A percentile compares a stretch with the other conserved stretches of the same genome.
Evolutionary conservation across 441 rosid species (phyloP).

Genomic region (Corymbia citriodora): DNA sequence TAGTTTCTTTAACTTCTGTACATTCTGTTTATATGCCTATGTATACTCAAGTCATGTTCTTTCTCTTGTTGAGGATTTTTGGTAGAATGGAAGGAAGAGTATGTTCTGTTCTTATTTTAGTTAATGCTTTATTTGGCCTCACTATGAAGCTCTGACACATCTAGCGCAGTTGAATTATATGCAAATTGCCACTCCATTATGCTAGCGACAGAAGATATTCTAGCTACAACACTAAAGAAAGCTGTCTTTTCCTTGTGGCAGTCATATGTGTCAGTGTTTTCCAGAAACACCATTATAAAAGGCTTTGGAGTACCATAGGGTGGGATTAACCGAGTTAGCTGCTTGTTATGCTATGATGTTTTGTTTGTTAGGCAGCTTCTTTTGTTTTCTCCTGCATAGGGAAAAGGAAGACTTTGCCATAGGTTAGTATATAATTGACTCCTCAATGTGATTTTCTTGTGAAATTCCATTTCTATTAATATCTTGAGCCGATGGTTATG

Average conservation of each 20-base stretch:
- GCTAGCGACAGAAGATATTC: not conserved
- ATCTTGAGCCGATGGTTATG: not conserved
- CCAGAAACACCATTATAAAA: not conserved
- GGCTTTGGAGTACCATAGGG: not conserved
- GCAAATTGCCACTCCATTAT: not conserved
- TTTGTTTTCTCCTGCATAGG: not conserved
- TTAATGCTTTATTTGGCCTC: not conserved
- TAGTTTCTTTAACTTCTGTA: conserved; percentile 2
- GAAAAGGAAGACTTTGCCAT: not conserved
- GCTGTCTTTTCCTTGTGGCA: not conserved
- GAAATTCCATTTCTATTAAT: not conserved
- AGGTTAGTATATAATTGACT: not conserved
- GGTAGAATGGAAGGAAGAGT: not conserved
- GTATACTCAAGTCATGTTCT: not conserved
- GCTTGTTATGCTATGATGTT: not conserved
- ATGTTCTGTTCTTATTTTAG: not conserved
- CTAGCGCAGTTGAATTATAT: not conserved
- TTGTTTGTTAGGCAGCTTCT: not conserved
- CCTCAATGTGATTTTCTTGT: not conserved
- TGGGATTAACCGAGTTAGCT: not conserved
- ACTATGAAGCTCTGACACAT: not conserved
- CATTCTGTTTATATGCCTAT: not conserved
- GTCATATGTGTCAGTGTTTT: not conserved
- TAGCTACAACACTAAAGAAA: not conserved
- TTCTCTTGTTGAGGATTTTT: not conserved